These are phyloP conservation scores for Trichoderma koningiopsis DNA, from an alignment of 2,329 filamentous ascomycete genomes.

Conservation along the genomic window DNA sequence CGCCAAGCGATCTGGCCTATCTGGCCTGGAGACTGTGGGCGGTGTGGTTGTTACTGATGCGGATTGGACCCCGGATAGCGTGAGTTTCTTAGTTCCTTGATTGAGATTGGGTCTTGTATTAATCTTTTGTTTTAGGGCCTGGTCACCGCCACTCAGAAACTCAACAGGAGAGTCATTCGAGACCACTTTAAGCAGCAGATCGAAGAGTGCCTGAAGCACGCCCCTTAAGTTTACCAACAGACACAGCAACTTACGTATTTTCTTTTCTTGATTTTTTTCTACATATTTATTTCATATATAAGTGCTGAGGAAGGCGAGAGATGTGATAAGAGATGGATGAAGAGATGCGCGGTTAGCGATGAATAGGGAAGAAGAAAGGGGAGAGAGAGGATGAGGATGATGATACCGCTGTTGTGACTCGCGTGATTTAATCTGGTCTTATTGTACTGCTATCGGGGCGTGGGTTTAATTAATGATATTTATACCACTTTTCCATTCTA, in stretches of 20 bases:
- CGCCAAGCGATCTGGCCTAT: conserved; percentile 67
- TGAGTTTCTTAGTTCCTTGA: conserved; percentile 51
- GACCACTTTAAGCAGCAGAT: conserved; percentile 57
- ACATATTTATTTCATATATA: background rate
- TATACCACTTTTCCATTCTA: conserved; percentile 20
- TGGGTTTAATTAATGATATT: conserved; percentile 21
- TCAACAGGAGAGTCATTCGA: conserved; percentile 57
- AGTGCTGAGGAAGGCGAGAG: conserved; percentile 5
- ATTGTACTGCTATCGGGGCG: conserved; percentile 19
- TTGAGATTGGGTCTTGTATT: conserved; percentile 20
- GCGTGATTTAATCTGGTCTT: conserved; percentile 23
- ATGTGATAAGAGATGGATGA: background rate
- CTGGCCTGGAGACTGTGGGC: conserved; percentile 71
- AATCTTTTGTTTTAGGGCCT: conserved; percentile 49
- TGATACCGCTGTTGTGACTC: conserved; percentile 29
- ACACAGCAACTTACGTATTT: background rate
- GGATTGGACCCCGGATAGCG: conserved; percentile 84
- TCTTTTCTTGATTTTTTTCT: background rate
- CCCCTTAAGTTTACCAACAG: conserved; percentile 25
- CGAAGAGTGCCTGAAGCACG: conserved; percentile 42
- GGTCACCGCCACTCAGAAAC: conserved; percentile 64
- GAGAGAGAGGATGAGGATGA: conserved; percentile 17
- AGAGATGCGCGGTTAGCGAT: background rate
- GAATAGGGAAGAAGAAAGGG: background rate
- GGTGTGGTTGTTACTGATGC: conserved; percentile 79